phyloP scores from a whole-genome alignment of 2,329 filamentous ascomycete species.

The Thyridium curvatum region DNA sequence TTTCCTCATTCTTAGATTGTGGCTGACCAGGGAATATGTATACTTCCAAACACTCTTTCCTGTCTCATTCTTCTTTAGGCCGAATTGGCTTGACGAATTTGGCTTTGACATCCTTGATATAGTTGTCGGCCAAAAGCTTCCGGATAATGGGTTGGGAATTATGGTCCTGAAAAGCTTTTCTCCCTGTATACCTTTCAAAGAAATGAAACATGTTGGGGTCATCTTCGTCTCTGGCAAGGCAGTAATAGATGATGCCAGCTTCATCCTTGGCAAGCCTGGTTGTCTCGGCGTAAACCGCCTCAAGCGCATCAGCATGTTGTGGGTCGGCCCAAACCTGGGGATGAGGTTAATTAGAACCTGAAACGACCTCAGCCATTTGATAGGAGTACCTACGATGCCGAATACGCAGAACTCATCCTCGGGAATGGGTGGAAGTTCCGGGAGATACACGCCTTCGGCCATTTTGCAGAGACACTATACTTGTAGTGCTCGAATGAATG shows the following conservation, averaged over 20 bases:
- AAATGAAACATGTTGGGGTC: conserved; percentile 24
- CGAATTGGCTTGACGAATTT: conserved; percentile 6
- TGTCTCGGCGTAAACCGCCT: conserved; percentile 21
- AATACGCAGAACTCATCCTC: conserved; percentile 18
- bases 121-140: conserved; percentile 16
- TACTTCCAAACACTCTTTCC: too few species aligned
- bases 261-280: conserved; percentile 17
- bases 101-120: conserved; percentile 13
- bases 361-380: neutral
- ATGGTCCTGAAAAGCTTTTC: conserved; percentile 20
- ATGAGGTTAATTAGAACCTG: neutral
- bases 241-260: conserved; percentile 21
- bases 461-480: conserved; percentile 19
- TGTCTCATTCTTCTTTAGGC: too few species aligned
- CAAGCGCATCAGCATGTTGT: conserved; percentile 21
- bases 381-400: conserved; percentile 10
- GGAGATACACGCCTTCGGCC: neutral
- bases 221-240: conserved; percentile 17
- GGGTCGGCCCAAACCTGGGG: conserved; percentile 19
- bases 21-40: too few species aligned
- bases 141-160: conserved; percentile 18
- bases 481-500: too few species aligned
- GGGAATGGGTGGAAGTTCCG: conserved; percentile 10
- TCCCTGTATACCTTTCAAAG: conserved; percentile 22
- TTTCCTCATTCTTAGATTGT: too few species aligned